A percentile compares a stretch with the other conserved stretches of the same genome.
phyloP scores from a whole-genome alignment of 2,329 filamentous ascomycete species.

The Magnaporthiopsis incrustans region DNA sequence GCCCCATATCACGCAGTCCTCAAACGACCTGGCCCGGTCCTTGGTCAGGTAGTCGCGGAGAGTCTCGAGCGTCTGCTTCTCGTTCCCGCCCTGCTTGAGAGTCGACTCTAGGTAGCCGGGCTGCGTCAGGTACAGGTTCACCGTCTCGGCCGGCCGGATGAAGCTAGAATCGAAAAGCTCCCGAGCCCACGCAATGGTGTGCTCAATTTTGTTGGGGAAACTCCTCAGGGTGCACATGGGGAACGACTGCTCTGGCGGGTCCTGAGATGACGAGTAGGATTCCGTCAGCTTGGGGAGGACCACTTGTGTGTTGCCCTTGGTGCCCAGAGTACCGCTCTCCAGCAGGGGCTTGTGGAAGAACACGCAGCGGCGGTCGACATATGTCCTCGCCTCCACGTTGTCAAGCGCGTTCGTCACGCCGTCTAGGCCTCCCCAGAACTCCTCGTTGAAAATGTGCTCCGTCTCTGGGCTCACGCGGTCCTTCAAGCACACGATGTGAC shows the following conservation, averaged over 20 bases:
- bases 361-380: conserved; percentile 91
- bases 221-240: conserved; percentile 97
- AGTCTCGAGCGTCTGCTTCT: conserved; percentile 87
- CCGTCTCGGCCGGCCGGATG: conserved; percentile 85
- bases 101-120: conserved; percentile 82
- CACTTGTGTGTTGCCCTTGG: conserved; percentile 97
- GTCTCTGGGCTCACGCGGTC: conserved; percentile 90
- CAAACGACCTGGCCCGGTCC: conserved; percentile 84
- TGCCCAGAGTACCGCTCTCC: conserved; percentile 95
- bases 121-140: conserved; percentile 88
- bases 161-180: conserved; percentile 94
- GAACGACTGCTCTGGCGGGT: conserved; percentile 97
- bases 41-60: conserved; percentile 85
- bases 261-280: conserved; percentile 91
- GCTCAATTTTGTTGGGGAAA: conserved; percentile 97
- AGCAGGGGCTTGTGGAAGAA: conserved; percentile 97
- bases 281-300: conserved; percentile 86
- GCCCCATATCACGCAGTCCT: conserved; percentile 95
- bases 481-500: conserved; percentile 77
- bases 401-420: conserved; percentile 95
- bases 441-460: conserved; percentile 87
- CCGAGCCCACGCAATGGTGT: conserved; percentile 96
- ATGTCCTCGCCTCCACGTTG: conserved; percentile 94
- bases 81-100: conserved; percentile 86
- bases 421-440: conserved; percentile 81